phyloP scores from a whole-genome alignment of 441 rosid species.

The Erodium moschatum region DNA sequence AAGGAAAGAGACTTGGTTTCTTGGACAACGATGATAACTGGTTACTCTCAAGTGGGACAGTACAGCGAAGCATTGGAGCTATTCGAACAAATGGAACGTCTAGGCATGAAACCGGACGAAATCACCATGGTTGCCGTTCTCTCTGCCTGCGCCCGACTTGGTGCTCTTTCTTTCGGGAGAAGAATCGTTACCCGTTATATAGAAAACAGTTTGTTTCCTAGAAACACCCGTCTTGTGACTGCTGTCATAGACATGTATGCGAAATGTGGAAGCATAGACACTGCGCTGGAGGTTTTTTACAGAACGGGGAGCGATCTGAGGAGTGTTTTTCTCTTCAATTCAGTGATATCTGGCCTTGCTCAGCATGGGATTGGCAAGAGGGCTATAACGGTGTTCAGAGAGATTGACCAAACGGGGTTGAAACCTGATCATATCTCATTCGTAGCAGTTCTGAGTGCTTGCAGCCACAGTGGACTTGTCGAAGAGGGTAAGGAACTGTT shows the following conservation, averaged over 20 bases:
- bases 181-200: conserved; percentile 21
- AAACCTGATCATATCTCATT: conserved; percentile 29
- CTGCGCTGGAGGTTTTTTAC: conserved; percentile 25
- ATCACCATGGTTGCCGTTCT: conserved; percentile 5
- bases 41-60: conserved; percentile 27
- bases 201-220: conserved; percentile 9
- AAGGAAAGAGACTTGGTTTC: conserved; percentile 16
- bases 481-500: conserved; percentile 26
- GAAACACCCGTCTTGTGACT: conserved; percentile 23
- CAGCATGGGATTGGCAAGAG: conserved; percentile 30
- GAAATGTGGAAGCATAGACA: conserved; percentile 30
- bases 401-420: conserved; percentile 22
- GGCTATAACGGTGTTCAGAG: conserved; percentile 23
- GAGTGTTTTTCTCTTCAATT: conserved; percentile 23
- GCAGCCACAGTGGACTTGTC: conserved; percentile 29
- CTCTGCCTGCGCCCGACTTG: conserved; percentile 28
- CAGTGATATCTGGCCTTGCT: conserved; percentile 30
- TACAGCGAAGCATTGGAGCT: conserved; percentile 22
- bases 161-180: conserved; percentile 28
- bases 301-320: conserved; percentile 17
- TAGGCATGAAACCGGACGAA: conserved; percentile 9
- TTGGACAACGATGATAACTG: conserved; percentile 34
- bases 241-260: conserved; percentile 39
- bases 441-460: conserved; percentile 25
- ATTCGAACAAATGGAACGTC: conserved; percentile 26